A percentile compares a stretch with the other conserved stretches of the same genome.
Conservation (phyloP, 2,329 filamentous ascomycete species). For the Fusarium acutatum region DNA sequence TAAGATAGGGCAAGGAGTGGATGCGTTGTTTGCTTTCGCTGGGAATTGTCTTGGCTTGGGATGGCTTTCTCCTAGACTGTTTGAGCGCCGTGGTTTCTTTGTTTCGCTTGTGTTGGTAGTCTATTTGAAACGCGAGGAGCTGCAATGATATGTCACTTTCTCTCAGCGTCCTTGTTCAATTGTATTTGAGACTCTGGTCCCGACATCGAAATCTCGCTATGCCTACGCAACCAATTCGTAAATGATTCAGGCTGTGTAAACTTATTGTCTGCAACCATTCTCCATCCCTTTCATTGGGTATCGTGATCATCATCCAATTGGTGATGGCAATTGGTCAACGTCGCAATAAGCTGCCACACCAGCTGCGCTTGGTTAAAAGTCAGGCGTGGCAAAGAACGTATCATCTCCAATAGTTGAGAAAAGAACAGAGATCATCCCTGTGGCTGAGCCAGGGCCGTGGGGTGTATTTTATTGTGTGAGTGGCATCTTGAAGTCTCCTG, state of each 20-base stretch:
- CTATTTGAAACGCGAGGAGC: constrained; percentile 7
- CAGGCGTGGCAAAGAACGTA: background rate
- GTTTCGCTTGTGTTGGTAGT: background rate
- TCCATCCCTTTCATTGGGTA: background rate
- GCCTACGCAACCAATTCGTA: background rate
- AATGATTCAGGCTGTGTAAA: background rate
- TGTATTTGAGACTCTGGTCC: background rate
- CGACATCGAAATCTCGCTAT: background rate
- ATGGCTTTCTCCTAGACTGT: constrained; percentile 3
- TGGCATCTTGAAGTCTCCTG: background rate
- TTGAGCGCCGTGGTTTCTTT: background rate
- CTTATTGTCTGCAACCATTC: background rate
- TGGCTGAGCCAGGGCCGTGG: background rate
- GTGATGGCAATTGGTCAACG: background rate
- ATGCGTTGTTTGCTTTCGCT: background rate
- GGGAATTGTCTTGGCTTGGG: background rate
- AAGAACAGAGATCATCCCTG: background rate
- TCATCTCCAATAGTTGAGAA: background rate
- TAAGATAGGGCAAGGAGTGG: background rate
- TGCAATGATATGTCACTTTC: background rate
- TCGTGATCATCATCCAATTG: background rate
- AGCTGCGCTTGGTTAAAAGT: background rate
- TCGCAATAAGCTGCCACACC: background rate
- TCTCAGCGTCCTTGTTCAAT: background rate
- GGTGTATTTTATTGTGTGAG: background rate